Evolutionary conservation across 257 asterid genomes (phyloP), one percentile per base, ranked within the genome.

Genomic region (Misopates orontium): DNA sequence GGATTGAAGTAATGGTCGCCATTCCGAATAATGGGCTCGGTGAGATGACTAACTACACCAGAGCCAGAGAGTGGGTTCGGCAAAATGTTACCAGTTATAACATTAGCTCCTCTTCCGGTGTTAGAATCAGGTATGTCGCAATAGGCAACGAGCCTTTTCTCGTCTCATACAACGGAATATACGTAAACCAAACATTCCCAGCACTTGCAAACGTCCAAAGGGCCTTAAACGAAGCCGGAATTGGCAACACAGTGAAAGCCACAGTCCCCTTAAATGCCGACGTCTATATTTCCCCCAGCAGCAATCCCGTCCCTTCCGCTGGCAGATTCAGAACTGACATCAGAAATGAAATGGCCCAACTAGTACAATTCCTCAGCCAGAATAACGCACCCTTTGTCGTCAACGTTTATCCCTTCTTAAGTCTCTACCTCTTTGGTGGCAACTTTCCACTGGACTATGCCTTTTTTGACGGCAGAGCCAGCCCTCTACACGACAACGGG

Each of bases 121-220:
- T 82, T 54, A 78, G 74, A 20, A 79, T 82, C 71, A 79, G 72
- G 20, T 70, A 58, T 25, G 72, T 79, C 14, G 84, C 73, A 15
- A 71, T 79, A 23, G 84, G 84, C 8, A 79, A 79, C 48, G 84
- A 79, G 70, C 81, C 84, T 5, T 68, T 79, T 48, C 78, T 79
- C 20, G 55, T 40, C 17, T 56, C 64, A 44, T 79, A 71, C 74
- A 65, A 72, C 20, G 71, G 60, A 40, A 51, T 60, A 4, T 61
- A 49, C 31, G 45, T 51, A 20, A 55, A 72, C 20, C 23, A 47
- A 8, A 68, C 76, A 0, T 71, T 59, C 0, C 84, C 84, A 5
- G 81, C 84, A 23, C 72, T 81, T 20, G 39, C 51, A 28, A 75
- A 75, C 50, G 56, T 81, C 67, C 83, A 77, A 58, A 60, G 60